phyloP scores from a whole-genome alignment of 257 asterid species.

The Fraxinus excelsior region DNA sequence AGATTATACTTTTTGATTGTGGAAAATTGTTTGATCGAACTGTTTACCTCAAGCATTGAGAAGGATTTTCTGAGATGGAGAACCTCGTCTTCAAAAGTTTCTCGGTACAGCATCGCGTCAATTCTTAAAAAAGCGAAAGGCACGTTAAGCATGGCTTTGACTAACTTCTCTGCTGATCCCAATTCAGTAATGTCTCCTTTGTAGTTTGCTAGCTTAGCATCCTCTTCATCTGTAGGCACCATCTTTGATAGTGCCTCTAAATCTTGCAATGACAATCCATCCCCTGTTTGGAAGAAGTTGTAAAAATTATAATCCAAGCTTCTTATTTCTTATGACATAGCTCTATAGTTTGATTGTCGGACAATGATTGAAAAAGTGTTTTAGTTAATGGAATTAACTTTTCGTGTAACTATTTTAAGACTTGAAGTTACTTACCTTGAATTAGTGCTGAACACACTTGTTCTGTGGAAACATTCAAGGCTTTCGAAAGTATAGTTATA shows the following conservation, averaged over 20 bases:
- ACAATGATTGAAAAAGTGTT: not conserved
- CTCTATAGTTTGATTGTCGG: not conserved
- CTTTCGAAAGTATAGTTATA: constrained; percentile 87
- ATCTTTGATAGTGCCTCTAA: constrained; percentile 85
- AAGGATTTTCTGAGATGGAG: constrained; percentile 80
- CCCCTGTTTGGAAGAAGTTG: constrained; percentile 47
- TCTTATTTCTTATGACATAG: not conserved
- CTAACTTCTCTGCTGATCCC: constrained; percentile 87
- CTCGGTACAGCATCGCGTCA: constrained; percentile 88
- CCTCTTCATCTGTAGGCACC: constrained; percentile 92
- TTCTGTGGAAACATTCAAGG: constrained; percentile 68
- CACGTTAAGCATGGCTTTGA: constrained; percentile 67
- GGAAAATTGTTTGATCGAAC: not conserved
- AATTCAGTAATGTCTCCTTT: constrained; percentile 69
- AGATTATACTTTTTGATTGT: not conserved
- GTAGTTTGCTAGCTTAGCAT: constrained; percentile 62
- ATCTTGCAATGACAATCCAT: constrained; percentile 82
- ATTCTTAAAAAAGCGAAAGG: constrained; percentile 79
- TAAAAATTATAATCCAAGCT: not conserved
- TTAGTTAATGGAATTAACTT: too few species aligned
- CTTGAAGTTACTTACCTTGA: constrained; percentile 45
- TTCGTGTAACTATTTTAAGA: not conserved
- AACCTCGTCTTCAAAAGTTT: constrained; percentile 84
- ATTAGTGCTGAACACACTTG: constrained; percentile 79
- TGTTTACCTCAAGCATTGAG: constrained; percentile 80